Evolutionary conservation across 345 rosid species (phyloP).

Genomic region (Bretschneidera sinensis): DNA sequence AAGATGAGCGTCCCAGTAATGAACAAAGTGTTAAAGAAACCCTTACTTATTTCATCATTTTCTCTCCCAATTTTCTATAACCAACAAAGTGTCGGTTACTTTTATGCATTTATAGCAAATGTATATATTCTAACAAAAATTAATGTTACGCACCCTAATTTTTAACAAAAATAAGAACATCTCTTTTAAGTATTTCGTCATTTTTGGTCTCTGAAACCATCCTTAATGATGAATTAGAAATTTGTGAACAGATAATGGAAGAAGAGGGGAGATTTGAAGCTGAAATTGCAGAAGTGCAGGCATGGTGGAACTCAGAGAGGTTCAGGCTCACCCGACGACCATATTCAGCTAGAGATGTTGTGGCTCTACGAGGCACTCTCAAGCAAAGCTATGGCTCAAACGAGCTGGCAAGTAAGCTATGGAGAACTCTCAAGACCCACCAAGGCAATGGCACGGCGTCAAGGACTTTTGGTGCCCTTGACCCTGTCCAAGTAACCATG

Average conservation of each 20-base stretch:
- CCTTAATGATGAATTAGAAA: too few species aligned
- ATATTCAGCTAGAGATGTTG: slow-evolving; percentile 83
- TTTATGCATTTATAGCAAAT: too few species aligned
- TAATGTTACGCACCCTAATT: too few species aligned
- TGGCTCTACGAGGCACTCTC: slow-evolving; percentile 77
- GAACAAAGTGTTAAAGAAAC: too few species aligned
- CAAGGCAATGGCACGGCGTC: slow-evolving; percentile 90
- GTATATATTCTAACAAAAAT: too few species aligned
- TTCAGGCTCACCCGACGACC: slow-evolving; percentile 85
- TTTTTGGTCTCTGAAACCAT: too few species aligned
- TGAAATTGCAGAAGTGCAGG: slow-evolving; percentile 88
- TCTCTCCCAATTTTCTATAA: too few species aligned
- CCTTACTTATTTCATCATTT: too few species aligned
- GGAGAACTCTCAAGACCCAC: slow-evolving; percentile 85
- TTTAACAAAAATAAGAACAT: too few species aligned
- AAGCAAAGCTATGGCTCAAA: slow-evolving; percentile 77
- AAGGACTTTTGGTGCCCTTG: slow-evolving; percentile 88
- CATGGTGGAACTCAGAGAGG: slow-evolving; percentile 98
- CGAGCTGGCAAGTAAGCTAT: slow-evolving; percentile 84
- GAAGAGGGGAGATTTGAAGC: slow-evolving; percentile 91
- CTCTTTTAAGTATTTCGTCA: too few species aligned
- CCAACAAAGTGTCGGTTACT: too few species aligned
- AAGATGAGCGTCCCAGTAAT: too few species aligned
- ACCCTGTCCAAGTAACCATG: slow-evolving; percentile 95
- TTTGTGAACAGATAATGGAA: slow-evolving; percentile 55